These are phyloP conservation scores for Phaffia australis DNA, from an alignment of 768 basidiomycete species.

Conservation along the genomic window DNA sequence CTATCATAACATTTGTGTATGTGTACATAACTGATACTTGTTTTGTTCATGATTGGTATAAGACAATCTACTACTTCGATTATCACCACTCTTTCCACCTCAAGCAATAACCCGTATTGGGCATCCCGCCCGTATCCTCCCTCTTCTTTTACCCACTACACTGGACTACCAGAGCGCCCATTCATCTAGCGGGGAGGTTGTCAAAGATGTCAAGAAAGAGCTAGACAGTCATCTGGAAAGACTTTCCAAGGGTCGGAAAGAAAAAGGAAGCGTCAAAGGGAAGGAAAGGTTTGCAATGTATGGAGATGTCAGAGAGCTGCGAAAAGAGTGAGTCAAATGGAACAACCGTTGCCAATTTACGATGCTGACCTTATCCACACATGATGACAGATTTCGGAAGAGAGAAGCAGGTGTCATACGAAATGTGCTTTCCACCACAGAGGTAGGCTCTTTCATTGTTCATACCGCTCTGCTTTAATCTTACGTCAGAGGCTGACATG, in stretches of 20 bases:
- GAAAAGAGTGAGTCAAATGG: slow-evolving; percentile 64
- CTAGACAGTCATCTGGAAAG: slow-evolving; percentile 56
- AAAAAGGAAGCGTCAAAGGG: slow-evolving; percentile 44
- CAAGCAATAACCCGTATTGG: slow-evolving; percentile 68
- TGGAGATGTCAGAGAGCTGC: slow-evolving; percentile 71
- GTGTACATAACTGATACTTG: background rate
- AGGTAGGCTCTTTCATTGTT: slow-evolving; percentile 42
- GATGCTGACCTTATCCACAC: background rate
- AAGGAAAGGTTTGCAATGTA: slow-evolving; percentile 69
- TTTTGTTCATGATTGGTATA: background rate
- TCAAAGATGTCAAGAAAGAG: slow-evolving; percentile 80
- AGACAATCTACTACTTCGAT: slow-evolving; percentile 85
- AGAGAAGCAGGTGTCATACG: slow-evolving; percentile 75
- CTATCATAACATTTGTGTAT: background rate
- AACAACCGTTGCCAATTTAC: slow-evolving; percentile 1
- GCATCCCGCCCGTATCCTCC: slow-evolving; percentile 86
- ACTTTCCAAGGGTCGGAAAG: slow-evolving; percentile 53
- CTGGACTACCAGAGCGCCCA: slow-evolving; percentile 39
- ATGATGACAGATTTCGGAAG: slow-evolving; percentile 59
- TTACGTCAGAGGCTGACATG: background rate
- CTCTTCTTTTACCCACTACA: slow-evolving; percentile 40
- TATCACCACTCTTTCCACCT: slow-evolving; percentile 41
- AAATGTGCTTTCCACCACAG: slow-evolving; percentile 65
- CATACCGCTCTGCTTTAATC: background rate
- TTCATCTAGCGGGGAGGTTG: slow-evolving; percentile 56